Evolutionary conservation across 768 basidiomycete species (phyloP).

Genomic region (Psilocybe cubensis): DNA sequence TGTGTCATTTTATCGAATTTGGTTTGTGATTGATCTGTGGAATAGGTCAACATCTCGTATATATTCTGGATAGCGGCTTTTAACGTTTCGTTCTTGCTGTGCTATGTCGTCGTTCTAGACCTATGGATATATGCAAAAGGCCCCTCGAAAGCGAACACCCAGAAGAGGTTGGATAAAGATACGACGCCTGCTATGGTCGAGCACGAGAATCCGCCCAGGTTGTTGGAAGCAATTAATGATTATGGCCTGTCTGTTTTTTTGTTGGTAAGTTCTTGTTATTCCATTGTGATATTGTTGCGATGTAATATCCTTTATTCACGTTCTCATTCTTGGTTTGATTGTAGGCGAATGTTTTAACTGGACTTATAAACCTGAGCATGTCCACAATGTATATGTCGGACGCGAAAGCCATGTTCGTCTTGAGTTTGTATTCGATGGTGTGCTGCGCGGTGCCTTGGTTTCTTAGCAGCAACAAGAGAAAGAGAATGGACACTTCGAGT

Average conservation of each 20-base stretch:
- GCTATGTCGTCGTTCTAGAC: slow-evolving; percentile 75
- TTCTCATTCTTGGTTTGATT: background rate
- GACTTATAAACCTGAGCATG: slow-evolving; percentile 79
- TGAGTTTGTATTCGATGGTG: slow-evolving; percentile 61
- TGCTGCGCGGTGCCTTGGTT: slow-evolving; percentile 71
- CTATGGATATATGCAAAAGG: slow-evolving; percentile 59
- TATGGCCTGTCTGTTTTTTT: slow-evolving; percentile 85
- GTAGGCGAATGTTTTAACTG: slow-evolving; percentile 89
- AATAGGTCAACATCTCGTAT: slow-evolving; percentile 86
- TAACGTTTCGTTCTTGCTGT: slow-evolving; percentile 85
- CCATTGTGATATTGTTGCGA: background rate
- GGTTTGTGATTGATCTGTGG: background rate
- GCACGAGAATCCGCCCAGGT: slow-evolving; percentile 38
- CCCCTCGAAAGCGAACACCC: background rate
- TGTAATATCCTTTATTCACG: background rate
- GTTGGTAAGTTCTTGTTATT: slow-evolving; percentile 52
- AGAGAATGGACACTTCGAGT: background rate
- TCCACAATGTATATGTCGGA: slow-evolving; percentile 79
- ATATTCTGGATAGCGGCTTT: slow-evolving; percentile 88
- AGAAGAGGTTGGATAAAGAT: background rate
- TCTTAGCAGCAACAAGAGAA: background rate
- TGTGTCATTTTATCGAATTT: background rate
- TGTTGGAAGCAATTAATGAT: slow-evolving; percentile 83
- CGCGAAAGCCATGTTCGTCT: slow-evolving; percentile 58
- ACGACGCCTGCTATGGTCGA: background rate